Evolutionary conservation across 805 yeast species (phyloP).

Genomic region (Blastobotrys chiropterorum): DNA sequence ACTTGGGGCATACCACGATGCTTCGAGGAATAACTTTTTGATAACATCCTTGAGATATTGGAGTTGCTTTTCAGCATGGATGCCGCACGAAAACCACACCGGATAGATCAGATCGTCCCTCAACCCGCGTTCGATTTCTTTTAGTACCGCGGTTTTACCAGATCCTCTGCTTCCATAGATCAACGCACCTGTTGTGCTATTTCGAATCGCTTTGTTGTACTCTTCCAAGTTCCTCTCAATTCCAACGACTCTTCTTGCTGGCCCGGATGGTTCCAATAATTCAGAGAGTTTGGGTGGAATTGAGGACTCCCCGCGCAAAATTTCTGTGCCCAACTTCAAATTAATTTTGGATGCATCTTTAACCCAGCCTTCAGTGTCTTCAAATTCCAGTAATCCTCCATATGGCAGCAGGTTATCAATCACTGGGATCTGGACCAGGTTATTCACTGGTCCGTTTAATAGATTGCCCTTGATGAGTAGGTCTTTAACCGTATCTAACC

Average conservation of each 20-base stretch:
- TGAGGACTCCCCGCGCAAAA: slow-evolving; percentile 39
- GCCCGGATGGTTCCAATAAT: background rate
- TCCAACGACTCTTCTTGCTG: slow-evolving; percentile 44
- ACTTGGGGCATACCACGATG: slow-evolving; percentile 75
- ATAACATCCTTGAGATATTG: slow-evolving; percentile 41
- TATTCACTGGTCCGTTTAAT: slow-evolving; percentile 34
- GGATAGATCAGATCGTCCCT: slow-evolving; percentile 37
- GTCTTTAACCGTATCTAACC: slow-evolving; percentile 17
- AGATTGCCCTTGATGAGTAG: slow-evolving; percentile 8
- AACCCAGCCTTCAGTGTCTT: slow-evolving; percentile 41
- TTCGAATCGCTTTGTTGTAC: slow-evolving; percentile 36
- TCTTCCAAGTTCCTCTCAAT: slow-evolving; percentile 41
- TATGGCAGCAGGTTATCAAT: slow-evolving; percentile 42
- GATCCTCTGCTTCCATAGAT: slow-evolving; percentile 73
- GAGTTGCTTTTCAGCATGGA: slow-evolving; percentile 49
- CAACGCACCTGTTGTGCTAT: slow-evolving; percentile 50
- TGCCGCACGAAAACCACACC: slow-evolving; percentile 49
- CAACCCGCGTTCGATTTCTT: slow-evolving; percentile 37
- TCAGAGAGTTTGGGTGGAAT: slow-evolving; percentile 9
- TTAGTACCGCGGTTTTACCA: slow-evolving; percentile 63
- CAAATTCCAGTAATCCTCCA: slow-evolving; percentile 57
- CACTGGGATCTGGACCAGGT: slow-evolving; percentile 46
- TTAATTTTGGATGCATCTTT: slow-evolving; percentile 9
- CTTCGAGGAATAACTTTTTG: slow-evolving; percentile 41
- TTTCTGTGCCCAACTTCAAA: slow-evolving; percentile 13